Evolutionary conservation across 2,329 filamentous ascomycete species (phyloP).

Genomic region (Paracorniculantispora psalliotae): DNA sequence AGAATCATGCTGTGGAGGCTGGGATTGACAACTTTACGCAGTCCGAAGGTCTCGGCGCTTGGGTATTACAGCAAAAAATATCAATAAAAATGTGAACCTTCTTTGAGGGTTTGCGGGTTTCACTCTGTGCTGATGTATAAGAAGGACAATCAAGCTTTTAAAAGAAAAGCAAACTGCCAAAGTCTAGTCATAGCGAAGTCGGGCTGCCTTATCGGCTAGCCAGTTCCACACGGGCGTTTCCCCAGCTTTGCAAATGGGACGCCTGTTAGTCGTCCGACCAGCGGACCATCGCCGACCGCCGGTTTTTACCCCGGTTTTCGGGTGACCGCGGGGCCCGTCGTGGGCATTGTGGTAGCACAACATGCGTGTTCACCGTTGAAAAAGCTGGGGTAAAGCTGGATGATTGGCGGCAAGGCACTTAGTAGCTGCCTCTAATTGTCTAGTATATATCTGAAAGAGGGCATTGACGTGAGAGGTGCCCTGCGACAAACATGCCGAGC

Average conservation of each 20-base stretch:
- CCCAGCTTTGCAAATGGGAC: background rate
- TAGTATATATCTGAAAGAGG: background rate
- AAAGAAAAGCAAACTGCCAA: background rate
- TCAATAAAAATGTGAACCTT: no score
- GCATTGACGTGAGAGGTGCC: background rate
- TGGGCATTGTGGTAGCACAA: background rate
- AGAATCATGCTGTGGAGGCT: constrained; percentile 13
- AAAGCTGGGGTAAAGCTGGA: background rate
- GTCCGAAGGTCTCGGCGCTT: background rate
- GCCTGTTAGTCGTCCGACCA: background rate
- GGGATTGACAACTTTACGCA: background rate
- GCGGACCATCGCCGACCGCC: background rate
- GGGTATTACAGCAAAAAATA: background rate
- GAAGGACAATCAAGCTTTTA: background rate
- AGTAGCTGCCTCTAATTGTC: constrained; percentile 2
- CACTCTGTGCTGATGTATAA: background rate
- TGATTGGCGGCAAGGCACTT: background rate
- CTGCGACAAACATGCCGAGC: constrained; percentile 1
- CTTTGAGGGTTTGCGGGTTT: no score
- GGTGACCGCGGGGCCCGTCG: constrained; percentile 6
- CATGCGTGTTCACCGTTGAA: background rate
- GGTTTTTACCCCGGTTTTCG: constrained; percentile 8
- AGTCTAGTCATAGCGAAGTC: background rate
- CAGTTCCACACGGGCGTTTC: background rate
- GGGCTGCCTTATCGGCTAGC: constrained; percentile 8